Evolutionary conservation across 768 basidiomycete species (phyloP).

Genomic region (Russula earlei): DNA sequence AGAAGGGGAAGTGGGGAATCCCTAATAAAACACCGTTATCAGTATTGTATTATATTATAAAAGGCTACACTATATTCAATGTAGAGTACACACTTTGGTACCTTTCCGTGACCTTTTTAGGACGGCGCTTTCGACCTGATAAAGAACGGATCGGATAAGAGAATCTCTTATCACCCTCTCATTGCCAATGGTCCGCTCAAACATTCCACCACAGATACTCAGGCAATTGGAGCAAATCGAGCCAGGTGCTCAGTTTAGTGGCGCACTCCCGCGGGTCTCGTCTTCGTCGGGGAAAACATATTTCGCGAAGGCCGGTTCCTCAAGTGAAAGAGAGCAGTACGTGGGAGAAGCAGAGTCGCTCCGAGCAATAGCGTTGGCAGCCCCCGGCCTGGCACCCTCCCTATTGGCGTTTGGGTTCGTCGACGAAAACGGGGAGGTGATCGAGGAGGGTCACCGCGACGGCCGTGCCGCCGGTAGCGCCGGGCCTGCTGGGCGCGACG

Average conservation of each 20-base stretch:
- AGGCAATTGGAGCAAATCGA: constrained; percentile 42
- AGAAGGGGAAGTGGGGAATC: neutral
- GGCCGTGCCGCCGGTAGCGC: no score
- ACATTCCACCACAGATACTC: constrained; percentile 29
- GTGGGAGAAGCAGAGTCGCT: constrained; percentile 62
- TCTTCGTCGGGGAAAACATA: constrained; percentile 53
- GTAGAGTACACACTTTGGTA: neutral
- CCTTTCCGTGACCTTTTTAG: neutral
- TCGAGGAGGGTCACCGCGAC: no score
- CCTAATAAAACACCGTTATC: no score
- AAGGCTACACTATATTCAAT: neutral
- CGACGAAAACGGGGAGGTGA: constrained; percentile 22
- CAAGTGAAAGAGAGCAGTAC: constrained; percentile 53
- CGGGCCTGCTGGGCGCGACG: no score
- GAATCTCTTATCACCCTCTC: neutral
- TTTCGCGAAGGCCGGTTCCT: constrained; percentile 51
- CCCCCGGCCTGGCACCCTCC: constrained; percentile 55
- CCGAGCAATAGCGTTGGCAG: constrained; percentile 49
- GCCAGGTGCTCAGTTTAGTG: constrained; percentile 39
- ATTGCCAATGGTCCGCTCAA: constrained; percentile 8
- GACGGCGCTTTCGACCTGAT: neutral
- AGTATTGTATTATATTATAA: neutral
- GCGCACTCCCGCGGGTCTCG: constrained; percentile 35
- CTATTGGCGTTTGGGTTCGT: constrained; percentile 42
- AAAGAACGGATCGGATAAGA: no score